Conservation (phyloP, 129 eudicot genomes). For the Scalesia atractyloides region DNA sequence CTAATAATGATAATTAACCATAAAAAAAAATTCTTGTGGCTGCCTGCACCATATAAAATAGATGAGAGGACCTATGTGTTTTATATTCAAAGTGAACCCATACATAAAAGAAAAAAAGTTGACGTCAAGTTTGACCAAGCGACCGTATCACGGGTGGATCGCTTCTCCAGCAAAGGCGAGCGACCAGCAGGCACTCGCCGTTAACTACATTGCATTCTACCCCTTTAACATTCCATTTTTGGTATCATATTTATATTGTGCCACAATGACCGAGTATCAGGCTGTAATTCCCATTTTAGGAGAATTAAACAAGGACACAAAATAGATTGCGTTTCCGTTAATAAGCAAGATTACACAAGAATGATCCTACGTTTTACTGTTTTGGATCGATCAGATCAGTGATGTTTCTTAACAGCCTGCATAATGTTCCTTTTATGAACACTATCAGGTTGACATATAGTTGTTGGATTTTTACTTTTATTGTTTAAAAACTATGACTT, state of each 20-base stretch:
- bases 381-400: background rate
- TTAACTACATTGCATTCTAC: background rate
- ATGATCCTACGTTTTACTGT: constrained; percentile 3
- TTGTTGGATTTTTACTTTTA: background rate
- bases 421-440: background rate
- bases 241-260: background rate
- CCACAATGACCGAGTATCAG: constrained; percentile 6
- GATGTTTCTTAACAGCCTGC: constrained; percentile 17
- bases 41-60: background rate
- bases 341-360: background rate
- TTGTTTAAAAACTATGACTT: constrained; percentile 6
- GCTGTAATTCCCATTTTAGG: constrained; percentile 2
- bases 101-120: background rate
- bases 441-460: constrained; percentile 7
- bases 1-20: constrained; percentile 14
- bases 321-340: background rate
- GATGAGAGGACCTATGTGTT: constrained; percentile 5
- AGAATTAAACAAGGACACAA: background rate
- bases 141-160: background rate
- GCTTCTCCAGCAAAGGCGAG: background rate
- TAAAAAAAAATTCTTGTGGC: background rate
- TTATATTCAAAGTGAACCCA: background rate
- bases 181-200: background rate
- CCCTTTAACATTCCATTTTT: background rate
- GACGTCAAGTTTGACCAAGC: constrained; percentile 11